Evolutionary conservation across 2,329 filamentous ascomycete species (phyloP).

Genomic region (Talaromyces funiculosus): DNA sequence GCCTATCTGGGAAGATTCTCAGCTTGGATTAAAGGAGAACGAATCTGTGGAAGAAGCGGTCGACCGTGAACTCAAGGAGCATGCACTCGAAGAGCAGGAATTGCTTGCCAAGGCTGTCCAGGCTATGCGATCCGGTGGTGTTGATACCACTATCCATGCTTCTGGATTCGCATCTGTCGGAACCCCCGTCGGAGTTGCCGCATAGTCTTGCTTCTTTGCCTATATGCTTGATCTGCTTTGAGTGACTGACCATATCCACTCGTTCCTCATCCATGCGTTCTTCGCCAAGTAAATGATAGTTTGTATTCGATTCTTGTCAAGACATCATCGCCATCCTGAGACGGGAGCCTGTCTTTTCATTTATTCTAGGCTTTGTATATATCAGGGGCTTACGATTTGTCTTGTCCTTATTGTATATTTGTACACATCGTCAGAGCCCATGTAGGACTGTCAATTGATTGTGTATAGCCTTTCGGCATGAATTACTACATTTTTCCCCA

Average conservation of each 20-base stretch:
- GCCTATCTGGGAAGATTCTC: constrained; percentile 87
- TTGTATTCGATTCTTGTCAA: constrained; percentile 12
- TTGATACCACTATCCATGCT: constrained; percentile 5
- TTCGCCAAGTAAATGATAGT: neutral
- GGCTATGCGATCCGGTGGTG: constrained; percentile 15
- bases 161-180: constrained; percentile 15
- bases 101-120: neutral
- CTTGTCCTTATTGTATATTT: constrained; percentile 12
- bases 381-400: neutral
- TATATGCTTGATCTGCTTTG: neutral
- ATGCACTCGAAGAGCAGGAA: constrained; percentile 14
- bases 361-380: neutral
- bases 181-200: constrained; percentile 26
- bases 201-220: neutral
- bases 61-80: constrained; percentile 34
- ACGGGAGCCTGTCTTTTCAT: neutral
- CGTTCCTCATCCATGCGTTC: neutral
- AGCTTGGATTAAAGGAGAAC: constrained; percentile 64
- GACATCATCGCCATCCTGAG: neutral
- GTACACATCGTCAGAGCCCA: constrained; percentile 13
- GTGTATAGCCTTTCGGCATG: neutral
- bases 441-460: constrained; percentile 12
- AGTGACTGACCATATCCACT: constrained; percentile 2
- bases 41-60: constrained; percentile 57
- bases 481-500: neutral